Base-by-base conservation (phyloP, 2,329 filamentous ascomycete species). In the Hypocrella siamensis region DNA sequence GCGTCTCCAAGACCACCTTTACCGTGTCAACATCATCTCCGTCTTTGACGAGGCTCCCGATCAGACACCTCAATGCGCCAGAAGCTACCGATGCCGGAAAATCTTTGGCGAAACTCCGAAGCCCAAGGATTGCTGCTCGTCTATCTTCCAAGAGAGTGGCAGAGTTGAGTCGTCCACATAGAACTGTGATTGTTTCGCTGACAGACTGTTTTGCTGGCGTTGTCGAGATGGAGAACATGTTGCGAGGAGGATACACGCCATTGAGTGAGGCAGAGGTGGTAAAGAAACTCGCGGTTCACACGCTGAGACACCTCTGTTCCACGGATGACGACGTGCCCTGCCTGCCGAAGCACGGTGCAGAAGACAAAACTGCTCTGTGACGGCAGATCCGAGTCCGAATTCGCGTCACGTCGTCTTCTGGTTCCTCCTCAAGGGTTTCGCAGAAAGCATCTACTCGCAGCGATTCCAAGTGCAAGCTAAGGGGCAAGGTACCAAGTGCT, bases 1-100 rank as follows among this genome's bases (percentile, higher is more conserved):
- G 62, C 28, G 92, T 98, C 67, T 98, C 90, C 41, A 98, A 66
- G 38, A 93, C 81, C 35, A 93, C 75, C 58, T 94, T 93, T 51
- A 93, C 79, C 5, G 92, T 98, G 54, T 98, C 90, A 35, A 93
- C 79, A 66, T 98, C 90, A 51, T 93, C 83, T 37, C 74, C 75
- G 67, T 98, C 90, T 50, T 84, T 85, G 42, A 74, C 74, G 32
- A 98, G 60, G 45, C 81, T 84, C 10, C 72, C 75, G 42, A 98
- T 96, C 35, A 98, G 65, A 35, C 81, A 83, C 39, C 88, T 72
- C 30, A 98, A 61, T n/a, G 86, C 83, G 25, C 85, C 86, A 4
- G 86, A 94, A 2, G 92, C 84, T 22, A 98, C 90, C 6, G 86
- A 93, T 11, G 92, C 92, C 24, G 90, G 92, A 46, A 88, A 96